Base-by-base conservation (phyloP, 805 yeast genomes). In the Lachancea kluyveri region DNA sequence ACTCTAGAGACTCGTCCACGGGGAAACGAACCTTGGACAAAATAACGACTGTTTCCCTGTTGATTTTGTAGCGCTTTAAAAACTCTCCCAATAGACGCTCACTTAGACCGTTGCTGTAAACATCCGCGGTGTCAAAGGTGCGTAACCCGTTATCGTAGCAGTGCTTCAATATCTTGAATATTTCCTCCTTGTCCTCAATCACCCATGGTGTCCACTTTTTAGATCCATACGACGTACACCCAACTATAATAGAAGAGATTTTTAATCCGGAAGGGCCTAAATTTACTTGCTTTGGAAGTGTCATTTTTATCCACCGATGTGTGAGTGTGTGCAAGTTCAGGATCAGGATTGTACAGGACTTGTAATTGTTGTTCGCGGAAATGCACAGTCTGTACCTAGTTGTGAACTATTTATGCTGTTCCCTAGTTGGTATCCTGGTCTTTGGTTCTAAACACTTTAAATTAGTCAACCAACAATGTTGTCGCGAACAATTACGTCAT, bases 161-260 rank as follows among this genome's bases (percentile, higher is more conserved):
- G 33, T 57, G 61, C 41, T 70, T 70, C 50, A 71, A 43, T 13
- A 68, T 52, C n/a, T 40, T 40, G 36, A 70, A 66, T 7, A 67
- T 61, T 41, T 59, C 41, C 13, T 67, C 72, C 37, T 71, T 72
- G 39, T 72, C 74, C 12, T 65, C 70, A 27, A 62, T 40, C 23
- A 66, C 62, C 71, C 71, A 68, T 10, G 58, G 59, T 2, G 58
- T 56, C 70, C 70, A 68, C 3, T 32, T 24, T 37, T 65, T 66
- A n/a, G 36, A 34, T 8, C 79, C 78, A 42, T 54, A 69, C 2
- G 70, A 53, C 79, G 72, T 72, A 42, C 75, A 70, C 6, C 79
- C 80, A 7, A 72, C 66, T 33, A 74, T 59, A 14, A 72, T 47
- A 22, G 62, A 62, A 21, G 77, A 66, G 21, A 73, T 59, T 39